These are phyloP conservation scores for Earliella scabrosa DNA, from an alignment of 1,284 basidiomycete genomes.

Conservation along the genomic window DNA sequence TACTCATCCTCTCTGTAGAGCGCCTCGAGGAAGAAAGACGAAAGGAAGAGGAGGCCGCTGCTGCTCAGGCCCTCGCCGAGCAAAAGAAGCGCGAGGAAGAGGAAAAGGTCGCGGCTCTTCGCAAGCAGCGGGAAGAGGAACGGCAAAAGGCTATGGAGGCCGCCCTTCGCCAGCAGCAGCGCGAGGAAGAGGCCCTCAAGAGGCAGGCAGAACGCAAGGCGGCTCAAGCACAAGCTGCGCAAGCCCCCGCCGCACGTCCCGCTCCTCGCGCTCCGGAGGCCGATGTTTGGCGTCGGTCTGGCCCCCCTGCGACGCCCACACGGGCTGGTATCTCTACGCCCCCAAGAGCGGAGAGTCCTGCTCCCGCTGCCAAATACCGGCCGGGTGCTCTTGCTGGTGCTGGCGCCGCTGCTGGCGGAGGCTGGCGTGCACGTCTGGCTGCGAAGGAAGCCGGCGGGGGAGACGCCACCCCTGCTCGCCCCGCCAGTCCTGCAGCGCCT, in stretches of 20 bases:
- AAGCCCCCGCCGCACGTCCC: conserved; percentile 29
- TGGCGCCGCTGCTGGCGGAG: conserved; percentile 46
- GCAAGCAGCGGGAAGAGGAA: conserved; percentile 70
- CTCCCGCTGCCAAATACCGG: conserved; percentile 43
- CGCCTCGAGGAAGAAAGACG: conserved; percentile 59
- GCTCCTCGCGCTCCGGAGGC: conserved; percentile 39
- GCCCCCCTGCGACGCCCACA: conserved; percentile 35
- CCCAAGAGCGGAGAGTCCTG: conserved; percentile 51
- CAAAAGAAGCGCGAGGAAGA: conserved; percentile 65
- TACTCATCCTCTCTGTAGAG: conserved; percentile 41
- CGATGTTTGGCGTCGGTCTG: conserved; percentile 37
- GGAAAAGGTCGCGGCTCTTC: conserved; percentile 54
- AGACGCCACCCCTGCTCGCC: conserved; percentile 36
- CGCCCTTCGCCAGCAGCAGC: conserved; percentile 64
- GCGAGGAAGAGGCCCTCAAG: conserved; percentile 82
- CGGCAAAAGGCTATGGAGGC: conserved; percentile 63
- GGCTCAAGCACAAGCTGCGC: conserved; percentile 16
- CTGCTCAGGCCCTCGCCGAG: conserved; percentile 51
- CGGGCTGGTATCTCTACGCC: conserved; percentile 37
- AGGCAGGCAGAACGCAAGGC: conserved; percentile 43
- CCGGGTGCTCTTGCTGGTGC: conserved; percentile 45
- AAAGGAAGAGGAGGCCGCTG: conserved; percentile 53
- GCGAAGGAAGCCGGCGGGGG: conserved; percentile 41
- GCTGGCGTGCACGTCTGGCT: conserved; percentile 61
- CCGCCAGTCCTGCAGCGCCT: conserved; percentile 41